Conservation (phyloP, 202 grass and related monocot species). For the Panicum hallii region DNA sequence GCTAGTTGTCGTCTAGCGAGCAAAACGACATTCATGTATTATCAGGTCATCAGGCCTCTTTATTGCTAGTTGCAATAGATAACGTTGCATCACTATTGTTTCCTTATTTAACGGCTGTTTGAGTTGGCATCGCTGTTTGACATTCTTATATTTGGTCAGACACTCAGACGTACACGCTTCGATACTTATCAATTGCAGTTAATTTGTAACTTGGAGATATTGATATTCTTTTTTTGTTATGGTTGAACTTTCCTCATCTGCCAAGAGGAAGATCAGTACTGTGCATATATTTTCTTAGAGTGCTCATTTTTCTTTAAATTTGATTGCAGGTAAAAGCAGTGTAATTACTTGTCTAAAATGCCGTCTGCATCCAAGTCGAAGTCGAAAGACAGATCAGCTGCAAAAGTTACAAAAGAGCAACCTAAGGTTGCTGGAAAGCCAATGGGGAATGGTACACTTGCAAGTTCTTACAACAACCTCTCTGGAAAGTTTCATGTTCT, state of each 20-base stretch:
- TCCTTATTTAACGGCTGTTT: neutral
- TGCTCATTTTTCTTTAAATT: constrained; percentile 39
- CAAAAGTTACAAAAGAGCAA: constrained; percentile 75
- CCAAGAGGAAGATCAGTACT: constrained; percentile 13
- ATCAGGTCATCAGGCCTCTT: neutral
- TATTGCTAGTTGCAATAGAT: constrained; percentile 19
- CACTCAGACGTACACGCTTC: neutral
- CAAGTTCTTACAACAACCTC: constrained; percentile 76
- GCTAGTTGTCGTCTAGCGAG: neutral
- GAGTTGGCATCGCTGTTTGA: neutral
- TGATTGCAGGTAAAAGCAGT: constrained; percentile 41
- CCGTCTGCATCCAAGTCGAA: constrained; percentile 92
- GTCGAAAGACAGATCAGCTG: constrained; percentile 70
- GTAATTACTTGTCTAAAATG: constrained; percentile 54
- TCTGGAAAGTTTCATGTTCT: constrained; percentile 94
- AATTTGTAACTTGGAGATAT: neutral
- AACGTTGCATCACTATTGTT: neutral
- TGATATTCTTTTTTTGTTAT: constrained; percentile 21
- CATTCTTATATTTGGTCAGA: neutral
- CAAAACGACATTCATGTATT: neutral
- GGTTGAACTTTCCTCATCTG: constrained; percentile 8
- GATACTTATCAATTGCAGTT: neutral
- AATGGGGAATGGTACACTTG: constrained; percentile 57
- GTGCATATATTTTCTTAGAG: neutral
- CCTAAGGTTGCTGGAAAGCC: constrained; percentile 69